These are phyloP conservation scores for Paramyrothecium sp. DNA, from an alignment of 2,329 filamentous ascomycete species.

Conservation along the genomic window DNA sequence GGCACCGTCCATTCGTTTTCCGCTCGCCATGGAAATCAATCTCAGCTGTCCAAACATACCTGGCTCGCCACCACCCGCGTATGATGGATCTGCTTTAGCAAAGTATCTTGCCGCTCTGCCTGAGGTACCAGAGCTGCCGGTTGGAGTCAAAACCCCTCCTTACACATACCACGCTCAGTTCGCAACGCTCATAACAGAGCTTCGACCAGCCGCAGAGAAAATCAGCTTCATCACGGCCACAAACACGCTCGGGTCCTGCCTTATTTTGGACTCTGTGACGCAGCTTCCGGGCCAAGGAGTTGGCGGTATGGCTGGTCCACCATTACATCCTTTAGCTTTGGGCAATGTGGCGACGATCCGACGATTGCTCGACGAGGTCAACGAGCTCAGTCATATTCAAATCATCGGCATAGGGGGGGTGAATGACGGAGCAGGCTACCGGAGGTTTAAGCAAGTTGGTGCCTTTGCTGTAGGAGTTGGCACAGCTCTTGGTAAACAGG, in stretches of 20 bases:
- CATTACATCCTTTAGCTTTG: conserved; percentile 70
- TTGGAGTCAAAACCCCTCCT: conserved; percentile 73
- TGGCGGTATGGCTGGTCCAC: conserved; percentile 70
- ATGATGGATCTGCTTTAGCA: conserved; percentile 49
- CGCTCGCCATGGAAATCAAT: conserved; percentile 72
- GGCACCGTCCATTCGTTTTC: conserved; percentile 39
- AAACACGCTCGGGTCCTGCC: conserved; percentile 68
- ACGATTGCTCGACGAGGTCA: conserved; percentile 50
- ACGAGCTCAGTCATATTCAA: conserved; percentile 49
- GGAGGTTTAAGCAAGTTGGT: conserved; percentile 65
- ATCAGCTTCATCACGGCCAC: conserved; percentile 71
- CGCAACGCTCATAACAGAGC: conserved; percentile 48
- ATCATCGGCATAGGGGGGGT: conserved; percentile 76
- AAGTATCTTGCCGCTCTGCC: conserved; percentile 54
- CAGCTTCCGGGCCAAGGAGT: conserved; percentile 56
- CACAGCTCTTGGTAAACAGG: conserved; percentile 65
- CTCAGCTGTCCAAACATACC: conserved; percentile 77
- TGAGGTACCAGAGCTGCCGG: conserved; percentile 29
- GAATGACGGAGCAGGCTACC: conserved; percentile 58
- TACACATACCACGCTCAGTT: conserved; percentile 73
- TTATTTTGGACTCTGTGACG: conserved; percentile 50
- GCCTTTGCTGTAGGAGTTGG: conserved; percentile 67
- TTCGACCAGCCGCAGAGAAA: conserved; percentile 32
- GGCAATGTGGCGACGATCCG: conserved; percentile 74
- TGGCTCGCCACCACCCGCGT: conserved; percentile 67